Evolutionary conservation across 1,284 basidiomycete species (phyloP), one percentile per base, ranked within the genome.

Genomic region (Pseudozyma thailandica): DNA sequence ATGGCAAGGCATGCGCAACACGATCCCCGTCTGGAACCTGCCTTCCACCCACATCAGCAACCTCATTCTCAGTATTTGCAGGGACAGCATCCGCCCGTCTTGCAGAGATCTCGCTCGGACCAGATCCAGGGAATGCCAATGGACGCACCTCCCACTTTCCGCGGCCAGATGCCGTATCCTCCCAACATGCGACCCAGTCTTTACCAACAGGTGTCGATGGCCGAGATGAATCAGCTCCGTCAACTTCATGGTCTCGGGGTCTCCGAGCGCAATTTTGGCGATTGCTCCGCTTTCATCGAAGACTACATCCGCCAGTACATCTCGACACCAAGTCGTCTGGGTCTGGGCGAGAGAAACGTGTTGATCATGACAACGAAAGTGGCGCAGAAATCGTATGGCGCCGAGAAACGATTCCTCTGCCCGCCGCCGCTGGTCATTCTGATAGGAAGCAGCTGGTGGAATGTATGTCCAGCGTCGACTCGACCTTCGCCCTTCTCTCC

Each of bases 291-390:
- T 31, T 77, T 77, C 55, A 75, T 77, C 44, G 53, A 71, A 15
- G 74, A 74, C 37, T 75, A 70, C 35, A 66, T 82, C 18, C 55
- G 61, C 10, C 63, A 81, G 25, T 97, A 94, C 83, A 88, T 94
- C 48, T 88, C 89, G 26, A 88, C 92, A 12, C 86, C 89, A 23
- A 96, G 96, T 83, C 89, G 93, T 23, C 87, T 97, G 48, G 90
- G 91, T 1, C 90, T 92, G 75, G 94, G 94, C 45, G 94, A 98
- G 84, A 88, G 93, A 50, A 94, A 92, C 12, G 89, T 98, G 63
- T 91, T 96, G 59, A 91, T 98, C 79, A 93, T 96, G 91, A 94
- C 93, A 23, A 93, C 92, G 82, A 93, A 92, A 81, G 93, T 97
- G 37, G 95, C 93, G 3, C 95, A 98, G 85, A 96, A 97, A 83